Base-by-base conservation (phyloP, 306 rosid genomes). In the Prunus dulcis region DNA sequence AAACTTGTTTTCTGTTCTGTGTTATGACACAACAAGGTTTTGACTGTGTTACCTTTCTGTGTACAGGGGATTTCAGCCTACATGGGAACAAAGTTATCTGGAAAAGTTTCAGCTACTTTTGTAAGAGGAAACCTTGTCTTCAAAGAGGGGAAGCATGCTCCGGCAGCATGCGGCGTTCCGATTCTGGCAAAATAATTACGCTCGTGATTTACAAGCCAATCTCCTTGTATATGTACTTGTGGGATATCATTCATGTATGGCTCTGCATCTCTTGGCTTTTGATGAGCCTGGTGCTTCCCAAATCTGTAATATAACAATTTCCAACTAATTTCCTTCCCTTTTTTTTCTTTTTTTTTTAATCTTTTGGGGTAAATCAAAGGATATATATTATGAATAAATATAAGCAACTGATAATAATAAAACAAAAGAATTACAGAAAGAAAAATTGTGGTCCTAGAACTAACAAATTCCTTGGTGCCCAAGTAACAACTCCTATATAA, bases 71-170 rank as follows among this genome's bases (percentile, higher is more conserved):
- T 86, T 76, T 95, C 98, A 61, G 97, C 98, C 57, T 92, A 92
- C 75, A 85, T 92, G 97, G 97, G 98, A 81, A 83, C 53, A 66
- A 85, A 81, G 73, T 75, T 94, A 60, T 82, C 91, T 1, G 98
- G 98, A 71, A 87, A 81, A 88, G 93, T 92, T 46, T 78, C 87
- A 67, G 91, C 93, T 28, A 95, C 98, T 67, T 92, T 90, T 87
- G 89, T 92, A 1, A 88, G 98, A 78, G 98, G 98, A 80, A 93
- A 90, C 81, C 96, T 92, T 27, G 96, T 95, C 60, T 95, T 82
- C 82, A 78, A 84, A 76, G 81, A 87, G 22, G 96, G 88, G 15
- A 86, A 88, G 57, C 98, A 87, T 82, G 98, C 98, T 78, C 75
- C 93, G 32, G 82, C 79, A 15, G 87, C 95, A 77, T 92, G 97